Percentiles rank a stretch among this genome's conserved stretches.
phyloP scores from a whole-genome alignment of 2,329 filamentous ascomycete species.

The Thermoascus crustaceus region DNA sequence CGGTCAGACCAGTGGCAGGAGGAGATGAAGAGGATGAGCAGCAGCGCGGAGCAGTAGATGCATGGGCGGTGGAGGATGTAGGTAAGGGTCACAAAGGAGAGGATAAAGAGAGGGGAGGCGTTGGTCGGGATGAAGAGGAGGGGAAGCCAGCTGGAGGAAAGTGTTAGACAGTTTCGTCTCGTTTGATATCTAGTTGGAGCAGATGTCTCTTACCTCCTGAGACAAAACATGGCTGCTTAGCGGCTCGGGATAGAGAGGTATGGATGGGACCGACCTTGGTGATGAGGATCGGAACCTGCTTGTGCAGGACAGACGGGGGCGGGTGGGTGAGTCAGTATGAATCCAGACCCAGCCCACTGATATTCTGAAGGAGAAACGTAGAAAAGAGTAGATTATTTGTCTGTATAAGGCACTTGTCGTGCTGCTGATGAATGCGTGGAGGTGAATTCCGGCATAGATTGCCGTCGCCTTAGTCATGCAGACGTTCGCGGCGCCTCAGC shows the following conservation, averaged over 20 bases:
- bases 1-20: slow-evolving; percentile 83
- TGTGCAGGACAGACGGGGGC: neutral
- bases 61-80: slow-evolving; percentile 96
- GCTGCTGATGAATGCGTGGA: no score
- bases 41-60: slow-evolving; percentile 93
- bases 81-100: slow-evolving; percentile 83
- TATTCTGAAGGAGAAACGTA: no score
- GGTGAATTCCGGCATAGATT: no score
- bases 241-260: neutral
- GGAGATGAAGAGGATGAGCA: slow-evolving; percentile 88
- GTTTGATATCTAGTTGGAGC: no score
- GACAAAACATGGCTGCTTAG: slow-evolving; percentile 52
- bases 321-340: no score
- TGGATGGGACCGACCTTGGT: neutral
- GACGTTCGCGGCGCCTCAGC: no score
- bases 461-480: no score
- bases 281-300: neutral
- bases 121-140: slow-evolving; percentile 84
- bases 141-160: slow-evolving; percentile 61
- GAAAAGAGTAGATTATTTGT: no score
- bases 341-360: no score
- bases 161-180: slow-evolving; percentile 9
- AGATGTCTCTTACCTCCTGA: slow-evolving; percentile 52
- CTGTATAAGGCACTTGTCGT: no score
- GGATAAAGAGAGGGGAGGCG: slow-evolving; percentile 74